A percentile compares a stretch with the other conserved stretches of the same genome.
These are phyloP conservation scores for Arxiozyma slooffiae DNA, from an alignment of 1,139 yeast species.

Conservation along the genomic window DNA sequence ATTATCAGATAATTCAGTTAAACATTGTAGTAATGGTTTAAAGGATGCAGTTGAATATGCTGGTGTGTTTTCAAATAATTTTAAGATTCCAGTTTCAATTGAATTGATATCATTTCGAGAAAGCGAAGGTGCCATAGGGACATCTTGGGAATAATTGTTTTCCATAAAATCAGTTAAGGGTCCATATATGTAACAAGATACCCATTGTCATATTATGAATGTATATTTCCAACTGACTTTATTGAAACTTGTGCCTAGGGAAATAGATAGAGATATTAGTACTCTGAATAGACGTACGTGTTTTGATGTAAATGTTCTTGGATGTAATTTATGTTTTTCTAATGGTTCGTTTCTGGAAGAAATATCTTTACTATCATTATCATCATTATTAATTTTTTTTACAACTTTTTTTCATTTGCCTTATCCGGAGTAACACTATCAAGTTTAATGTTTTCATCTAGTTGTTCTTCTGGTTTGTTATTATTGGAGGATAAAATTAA, in stretches of 20 bases:
- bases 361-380: not conserved
- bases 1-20: constrained; percentile 37
- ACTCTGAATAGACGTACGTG: constrained; percentile 72
- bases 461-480: not conserved
- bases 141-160: constrained; percentile 28
- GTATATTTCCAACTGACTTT: constrained; percentile 56
- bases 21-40: constrained; percentile 36
- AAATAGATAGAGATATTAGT: constrained; percentile 60
- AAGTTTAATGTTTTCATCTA: not conserved
- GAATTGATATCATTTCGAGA: constrained; percentile 39
- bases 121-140: constrained; percentile 31
- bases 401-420: not conserved
- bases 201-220: constrained; percentile 68
- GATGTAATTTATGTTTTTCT: constrained; percentile 12
- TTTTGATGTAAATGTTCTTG: constrained; percentile 34
- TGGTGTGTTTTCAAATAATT: constrained; percentile 52
- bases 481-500: not conserved
- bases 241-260: constrained; percentile 63
- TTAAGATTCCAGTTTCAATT: constrained; percentile 47
- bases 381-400: not conserved
- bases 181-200: constrained; percentile 52
- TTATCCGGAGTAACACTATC: not conserved
- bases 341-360: constrained; percentile 1
- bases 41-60: constrained; percentile 46
- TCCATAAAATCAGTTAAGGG: constrained; percentile 39